A percentile compares a stretch with the other conserved stretches of the same genome.
These are phyloP conservation scores for Salix dunnii DNA, from an alignment of 345 rosid genomes.

Conservation along the genomic window DNA sequence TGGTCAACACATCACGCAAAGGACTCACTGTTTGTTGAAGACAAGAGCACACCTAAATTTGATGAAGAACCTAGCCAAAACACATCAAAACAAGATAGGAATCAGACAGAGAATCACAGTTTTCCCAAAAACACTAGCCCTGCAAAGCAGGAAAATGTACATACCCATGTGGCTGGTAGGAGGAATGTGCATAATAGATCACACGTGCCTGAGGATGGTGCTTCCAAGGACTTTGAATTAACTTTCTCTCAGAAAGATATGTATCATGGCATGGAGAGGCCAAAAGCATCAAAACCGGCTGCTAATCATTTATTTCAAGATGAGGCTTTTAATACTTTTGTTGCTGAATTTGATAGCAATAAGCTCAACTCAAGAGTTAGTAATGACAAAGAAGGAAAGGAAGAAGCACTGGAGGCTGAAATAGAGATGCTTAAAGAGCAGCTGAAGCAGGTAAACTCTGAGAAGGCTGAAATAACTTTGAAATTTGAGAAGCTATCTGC, in stretches of 20 bases:
- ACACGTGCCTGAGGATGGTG: constrained; percentile 32
- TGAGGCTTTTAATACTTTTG: constrained; percentile 63
- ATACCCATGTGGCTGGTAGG: constrained; percentile 24
- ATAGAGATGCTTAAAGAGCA: constrained; percentile 69
- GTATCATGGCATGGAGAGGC: constrained; percentile 36
- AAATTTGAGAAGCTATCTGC: constrained; percentile 92
- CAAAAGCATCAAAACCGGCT: constrained; percentile 43
- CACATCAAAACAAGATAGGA: constrained; percentile 41
- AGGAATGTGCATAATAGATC: constrained; percentile 36
- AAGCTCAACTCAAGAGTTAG: constrained; percentile 44
- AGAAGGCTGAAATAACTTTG: constrained; percentile 72
- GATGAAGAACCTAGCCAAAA: constrained; percentile 58
- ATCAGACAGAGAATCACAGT: constrained; percentile 37
- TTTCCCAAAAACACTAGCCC: constrained; percentile 39
- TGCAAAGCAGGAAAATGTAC: constrained; percentile 44
- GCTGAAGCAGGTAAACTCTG: constrained; percentile 63
- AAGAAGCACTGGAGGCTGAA: constrained; percentile 61
- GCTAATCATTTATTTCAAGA: constrained; percentile 44
- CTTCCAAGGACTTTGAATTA: constrained; percentile 51
- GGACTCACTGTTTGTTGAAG: constrained; percentile 48
- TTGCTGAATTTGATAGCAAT: constrained; percentile 76
- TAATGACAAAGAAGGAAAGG: constrained; percentile 35
- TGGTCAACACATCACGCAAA: constrained; percentile 87
- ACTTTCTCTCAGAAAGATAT: constrained; percentile 41
- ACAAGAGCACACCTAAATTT: constrained; percentile 46